A percentile compares a stretch with the other conserved stretches of the same genome.
These are phyloP conservation scores for Cladosporium sp. DNA, from an alignment of 2,329 filamentous ascomycete species.

Conservation along the genomic window DNA sequence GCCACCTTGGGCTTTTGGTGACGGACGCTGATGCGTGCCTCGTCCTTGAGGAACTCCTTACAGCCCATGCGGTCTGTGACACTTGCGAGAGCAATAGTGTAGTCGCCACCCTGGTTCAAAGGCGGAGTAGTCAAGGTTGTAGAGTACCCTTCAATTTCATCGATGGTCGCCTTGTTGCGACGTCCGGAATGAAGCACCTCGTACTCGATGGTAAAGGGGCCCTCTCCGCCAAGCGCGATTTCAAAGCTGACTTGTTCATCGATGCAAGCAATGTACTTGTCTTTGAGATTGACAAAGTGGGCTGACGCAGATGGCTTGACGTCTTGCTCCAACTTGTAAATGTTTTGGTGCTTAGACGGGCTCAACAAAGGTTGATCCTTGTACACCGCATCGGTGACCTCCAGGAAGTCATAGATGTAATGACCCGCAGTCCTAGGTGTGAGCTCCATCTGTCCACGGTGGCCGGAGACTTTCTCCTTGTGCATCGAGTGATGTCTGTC, in stretches of 20 bases:
- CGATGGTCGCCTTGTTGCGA: conserved; percentile 62
- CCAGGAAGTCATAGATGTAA: conserved; percentile 80
- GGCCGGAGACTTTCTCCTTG: conserved; percentile 57
- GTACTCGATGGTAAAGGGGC: conserved; percentile 86
- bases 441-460: conserved; percentile 80
- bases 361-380: conserved; percentile 58
- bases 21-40: conserved; percentile 78
- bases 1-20: conserved; percentile 81
- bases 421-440: conserved; percentile 75
- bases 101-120: conserved; percentile 79
- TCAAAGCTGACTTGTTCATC: conserved; percentile 73
- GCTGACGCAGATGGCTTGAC: conserved; percentile 91
- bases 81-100: conserved; percentile 77
- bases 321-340: conserved; percentile 68
- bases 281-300: conserved; percentile 54
- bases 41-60: conserved; percentile 78
- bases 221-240: conserved; percentile 71
- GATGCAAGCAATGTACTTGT: conserved; percentile 67
- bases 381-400: conserved; percentile 80
- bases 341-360: conserved; percentile 37
- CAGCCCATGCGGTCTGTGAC: conserved; percentile 84
- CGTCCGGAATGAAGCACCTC: conserved; percentile 88
- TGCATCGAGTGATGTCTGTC: conserved; percentile 47
- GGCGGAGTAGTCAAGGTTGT: conserved; percentile 71
- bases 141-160: conserved; percentile 57